These are phyloP conservation scores for Cordyceps fumosorosea DNA, from an alignment of 2,329 filamentous ascomycete genomes.

Conservation along the genomic window DNA sequence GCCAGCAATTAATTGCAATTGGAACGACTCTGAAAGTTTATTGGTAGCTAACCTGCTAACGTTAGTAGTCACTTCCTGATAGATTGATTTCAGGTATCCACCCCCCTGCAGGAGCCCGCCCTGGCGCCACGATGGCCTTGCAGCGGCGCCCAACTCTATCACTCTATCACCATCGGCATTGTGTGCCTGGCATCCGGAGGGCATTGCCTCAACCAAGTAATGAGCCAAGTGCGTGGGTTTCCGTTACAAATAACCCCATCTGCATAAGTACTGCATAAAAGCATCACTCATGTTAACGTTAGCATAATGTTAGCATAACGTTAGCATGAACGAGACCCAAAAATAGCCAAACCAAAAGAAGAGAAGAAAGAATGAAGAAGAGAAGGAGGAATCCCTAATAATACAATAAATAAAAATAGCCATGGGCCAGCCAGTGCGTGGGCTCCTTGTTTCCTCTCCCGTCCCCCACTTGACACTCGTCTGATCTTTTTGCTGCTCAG, in stretches of 20 bases:
- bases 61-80: background rate
- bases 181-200: no score
- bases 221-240: no score
- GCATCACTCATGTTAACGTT: no score
- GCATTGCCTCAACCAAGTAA: no score
- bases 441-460: background rate
- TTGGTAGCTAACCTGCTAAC: no score
- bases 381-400: background rate
- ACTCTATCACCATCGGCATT: background rate
- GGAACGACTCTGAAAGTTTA: no score
- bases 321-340: background rate
- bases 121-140: background rate
- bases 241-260: no score
- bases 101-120: background rate
- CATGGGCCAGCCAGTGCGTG: background rate
- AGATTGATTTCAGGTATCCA: background rate
- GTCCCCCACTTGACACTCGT: background rate
- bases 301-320: no score
- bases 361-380: background rate
- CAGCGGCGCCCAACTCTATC: background rate
- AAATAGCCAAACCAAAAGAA: background rate
- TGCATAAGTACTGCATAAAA: no score
- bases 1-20: no score
- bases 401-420: background rate
- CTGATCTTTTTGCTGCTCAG: background rate